Conservation (phyloP, 139 green algal species). For the Zygnema circumcarinatum region DNA sequence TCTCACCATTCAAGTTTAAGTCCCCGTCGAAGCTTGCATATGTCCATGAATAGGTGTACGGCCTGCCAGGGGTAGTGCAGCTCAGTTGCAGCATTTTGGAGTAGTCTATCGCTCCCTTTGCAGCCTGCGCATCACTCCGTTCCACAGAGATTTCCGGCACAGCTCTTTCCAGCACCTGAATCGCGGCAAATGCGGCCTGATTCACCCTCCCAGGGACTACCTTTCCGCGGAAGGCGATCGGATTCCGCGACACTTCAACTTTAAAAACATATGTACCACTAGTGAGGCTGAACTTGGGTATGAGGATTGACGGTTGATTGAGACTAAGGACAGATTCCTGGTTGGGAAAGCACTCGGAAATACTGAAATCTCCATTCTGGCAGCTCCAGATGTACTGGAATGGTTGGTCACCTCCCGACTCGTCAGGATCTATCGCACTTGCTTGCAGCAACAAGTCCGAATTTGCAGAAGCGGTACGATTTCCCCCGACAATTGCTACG, state of each 20-base stretch:
- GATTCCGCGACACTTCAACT: neutral
- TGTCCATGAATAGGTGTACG: neutral
- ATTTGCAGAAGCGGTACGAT: neutral
- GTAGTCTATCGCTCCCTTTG: neutral
- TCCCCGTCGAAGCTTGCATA: neutral
- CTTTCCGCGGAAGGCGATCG: neutral
- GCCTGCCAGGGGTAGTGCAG: neutral
- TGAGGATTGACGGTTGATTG: neutral
- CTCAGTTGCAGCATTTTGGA: neutral
- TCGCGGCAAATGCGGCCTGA: neutral
- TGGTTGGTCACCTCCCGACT: neutral
- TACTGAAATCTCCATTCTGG: neutral
- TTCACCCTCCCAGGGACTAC: neutral
- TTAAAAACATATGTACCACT: neutral
- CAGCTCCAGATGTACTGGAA: conserved; percentile 13
- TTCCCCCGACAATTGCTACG: neutral
- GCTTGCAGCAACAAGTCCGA: neutral
- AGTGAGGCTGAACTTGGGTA: neutral
- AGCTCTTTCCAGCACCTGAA: neutral
- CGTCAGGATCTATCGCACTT: neutral
- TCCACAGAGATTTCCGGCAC: neutral
- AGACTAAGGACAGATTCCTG: neutral
- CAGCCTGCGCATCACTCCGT: neutral
- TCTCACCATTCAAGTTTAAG: conserved; percentile 15
- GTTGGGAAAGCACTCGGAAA: neutral